These are phyloP conservation scores for Brettanomyces custersianus DNA, from an alignment of 805 yeast genomes.

Conservation along the genomic window DNA sequence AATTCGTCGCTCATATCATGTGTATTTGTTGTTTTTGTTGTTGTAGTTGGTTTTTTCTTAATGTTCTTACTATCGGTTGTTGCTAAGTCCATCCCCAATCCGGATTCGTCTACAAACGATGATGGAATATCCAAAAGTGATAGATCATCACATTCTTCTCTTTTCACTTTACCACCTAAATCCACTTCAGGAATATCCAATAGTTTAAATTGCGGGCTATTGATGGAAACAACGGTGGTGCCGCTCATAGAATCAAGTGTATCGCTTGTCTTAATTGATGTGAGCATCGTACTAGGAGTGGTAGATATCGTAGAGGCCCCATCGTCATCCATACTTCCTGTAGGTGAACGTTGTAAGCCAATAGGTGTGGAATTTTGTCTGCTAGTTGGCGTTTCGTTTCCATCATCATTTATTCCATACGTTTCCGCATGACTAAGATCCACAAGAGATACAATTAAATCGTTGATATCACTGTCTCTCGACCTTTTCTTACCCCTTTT, in stretches of 20 bases:
- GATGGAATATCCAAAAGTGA: constrained; percentile 2
- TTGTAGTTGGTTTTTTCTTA: not conserved
- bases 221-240: constrained; percentile 12
- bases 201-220: constrained; percentile 13
- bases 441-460: constrained; percentile 25
- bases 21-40: not conserved
- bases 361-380: not conserved
- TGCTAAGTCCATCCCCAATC: not conserved
- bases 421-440: constrained; percentile 23
- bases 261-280: constrained; percentile 21
- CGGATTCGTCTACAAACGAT: constrained; percentile 3
- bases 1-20: constrained; percentile 7
- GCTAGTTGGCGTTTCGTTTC: not conserved
- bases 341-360: not conserved
- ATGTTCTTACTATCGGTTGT: not conserved
- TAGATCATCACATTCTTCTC: not conserved
- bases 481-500: constrained; percentile 10
- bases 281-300: constrained; percentile 17
- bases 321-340: constrained; percentile 17
- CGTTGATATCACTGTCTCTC: constrained; percentile 28
- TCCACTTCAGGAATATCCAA: constrained; percentile 6
- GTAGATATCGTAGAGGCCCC: constrained; percentile 17
- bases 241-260: constrained; percentile 19
- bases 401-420: not conserved
- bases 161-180: not conserved